These are phyloP conservation scores for Xylaria curta DNA, from an alignment of 495 filamentous ascomycete genomes.

Conservation along the genomic window DNA sequence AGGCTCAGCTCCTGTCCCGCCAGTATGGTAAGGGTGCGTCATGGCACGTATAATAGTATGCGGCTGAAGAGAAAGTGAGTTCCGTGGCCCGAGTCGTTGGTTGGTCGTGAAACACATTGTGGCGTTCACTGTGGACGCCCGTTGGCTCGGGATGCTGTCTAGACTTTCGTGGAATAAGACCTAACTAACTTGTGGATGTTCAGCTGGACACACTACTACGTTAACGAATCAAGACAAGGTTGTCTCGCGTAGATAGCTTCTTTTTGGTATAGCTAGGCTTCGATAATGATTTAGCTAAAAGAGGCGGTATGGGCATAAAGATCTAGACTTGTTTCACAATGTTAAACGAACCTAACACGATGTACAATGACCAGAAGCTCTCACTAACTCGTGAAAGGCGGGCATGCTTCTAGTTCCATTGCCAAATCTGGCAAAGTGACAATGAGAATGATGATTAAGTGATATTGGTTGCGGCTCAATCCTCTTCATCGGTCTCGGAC, in stretches of 20 bases:
- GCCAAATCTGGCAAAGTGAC: background rate
- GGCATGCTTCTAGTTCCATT: background rate
- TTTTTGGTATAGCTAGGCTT: background rate
- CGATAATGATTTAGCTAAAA: background rate
- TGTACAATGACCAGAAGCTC: background rate
- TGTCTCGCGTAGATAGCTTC: background rate
- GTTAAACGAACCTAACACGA: background rate
- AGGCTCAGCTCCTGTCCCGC: conserved; percentile 4
- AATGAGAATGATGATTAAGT: background rate
- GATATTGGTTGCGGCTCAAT: conserved; percentile 16
- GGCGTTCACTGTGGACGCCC: background rate
- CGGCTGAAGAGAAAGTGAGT: conserved; percentile 2
- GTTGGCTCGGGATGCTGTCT: background rate
- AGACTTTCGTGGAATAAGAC: background rate
- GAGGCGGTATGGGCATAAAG: background rate
- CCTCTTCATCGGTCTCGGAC: conserved; percentile 43
- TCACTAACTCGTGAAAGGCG: background rate
- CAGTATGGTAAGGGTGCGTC: background rate
- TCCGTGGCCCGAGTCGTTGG: conserved; percentile 5
- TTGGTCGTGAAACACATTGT: conserved; percentile 9
- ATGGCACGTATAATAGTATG: background rate
- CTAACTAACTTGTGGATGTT: background rate
- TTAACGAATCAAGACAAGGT: background rate
- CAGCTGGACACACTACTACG: conserved; percentile 5
- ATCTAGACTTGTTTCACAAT: conserved; percentile 1